Base-by-base conservation (phyloP, 495 filamentous ascomycete genomes). In the Immersiella caudata region DNA sequence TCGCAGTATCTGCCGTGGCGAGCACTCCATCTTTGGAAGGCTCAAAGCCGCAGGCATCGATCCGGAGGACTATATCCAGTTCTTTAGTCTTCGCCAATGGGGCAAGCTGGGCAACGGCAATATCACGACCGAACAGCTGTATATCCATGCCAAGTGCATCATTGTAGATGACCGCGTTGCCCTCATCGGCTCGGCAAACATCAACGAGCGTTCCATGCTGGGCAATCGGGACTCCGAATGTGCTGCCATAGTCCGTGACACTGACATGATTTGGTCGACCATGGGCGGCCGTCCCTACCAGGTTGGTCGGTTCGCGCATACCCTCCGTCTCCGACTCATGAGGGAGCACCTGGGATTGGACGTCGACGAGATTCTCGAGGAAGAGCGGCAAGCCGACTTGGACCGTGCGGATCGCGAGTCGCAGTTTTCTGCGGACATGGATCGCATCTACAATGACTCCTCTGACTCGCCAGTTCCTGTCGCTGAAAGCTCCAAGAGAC, bases 141-240 rank as follows among this genome's bases (percentile, higher is more conserved):
- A 99, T 71, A 98, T 99, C 56, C 95, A 99, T 70, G 95, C 95
- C 55, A 99, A 99, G 74, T 93, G 89, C 70, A 97, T 98, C 87
- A 85, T 99, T 65, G 95, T 97, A 4, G 95, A 99, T 77, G 95
- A 99, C 73, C 86, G 94, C 35, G 87, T 93, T 70, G 94, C 89
- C 24, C 90, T 99, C 64, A 99, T 99, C 72, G 95, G 95, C 20
- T 97, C 94, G 49, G 96, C 95, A 27, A 99, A 99, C 74, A 99
- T 99, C 81, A 99, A 99, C 73, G 95, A 99, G 75, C 90, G 95
- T 29, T 97, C 94, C 14, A 94, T 99, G 93, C 74, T 97, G 22
- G 95, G 95, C 40, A 87, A 86, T 20, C 84, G 96, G 68, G 95
- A 99, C 77, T 97, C 93, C 0, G 95, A 99, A 75, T 90, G 92